phyloP scores from a whole-genome alignment of 805 yeast genomes.

The Wickerhamomyces tratensis region DNA sequence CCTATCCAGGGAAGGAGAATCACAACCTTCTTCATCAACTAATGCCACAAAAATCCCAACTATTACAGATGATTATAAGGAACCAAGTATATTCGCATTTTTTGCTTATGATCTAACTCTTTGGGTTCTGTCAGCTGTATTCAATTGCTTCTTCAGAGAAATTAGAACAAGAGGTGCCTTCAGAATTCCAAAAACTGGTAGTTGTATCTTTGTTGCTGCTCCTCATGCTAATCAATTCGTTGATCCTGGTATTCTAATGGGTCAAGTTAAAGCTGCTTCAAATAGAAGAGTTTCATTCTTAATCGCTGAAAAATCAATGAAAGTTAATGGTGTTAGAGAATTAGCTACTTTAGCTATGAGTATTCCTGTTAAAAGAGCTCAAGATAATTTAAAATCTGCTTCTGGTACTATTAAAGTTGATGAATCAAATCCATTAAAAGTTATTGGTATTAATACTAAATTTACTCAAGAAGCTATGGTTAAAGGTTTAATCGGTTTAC shows the following conservation, averaged over 20 bases:
- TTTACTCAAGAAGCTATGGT: slow-evolving; percentile 49
- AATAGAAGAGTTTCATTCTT: slow-evolving; percentile 68
- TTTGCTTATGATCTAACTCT: slow-evolving; percentile 41
- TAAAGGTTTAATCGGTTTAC: slow-evolving; percentile 67
- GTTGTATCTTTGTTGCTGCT: slow-evolving; percentile 89
- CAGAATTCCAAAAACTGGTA: slow-evolving; percentile 60
- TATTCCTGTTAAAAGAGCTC: slow-evolving; percentile 90
- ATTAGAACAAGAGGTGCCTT: slow-evolving; percentile 84
- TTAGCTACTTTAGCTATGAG: slow-evolving; percentile 69
- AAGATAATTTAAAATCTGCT: slow-evolving; percentile 67
- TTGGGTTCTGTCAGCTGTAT: slow-evolving; percentile 38
- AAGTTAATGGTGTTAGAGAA: slow-evolving; percentile 58
- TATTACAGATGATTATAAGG: slow-evolving; percentile 17
- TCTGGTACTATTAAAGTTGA: slow-evolving; percentile 56
- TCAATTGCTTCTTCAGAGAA: slow-evolving; percentile 76
- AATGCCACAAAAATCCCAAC: background rate
- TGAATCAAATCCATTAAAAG: slow-evolving; percentile 38
- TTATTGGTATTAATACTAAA: slow-evolving; percentile 58
- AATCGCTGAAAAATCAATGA: slow-evolving; percentile 75
- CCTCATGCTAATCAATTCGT: slow-evolving; percentile 95
- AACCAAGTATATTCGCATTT: slow-evolving; percentile 27
- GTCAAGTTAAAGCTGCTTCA: slow-evolving; percentile 60
- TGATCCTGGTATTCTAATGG: slow-evolving; percentile 74
- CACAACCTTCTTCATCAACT: too few relatives aligned
- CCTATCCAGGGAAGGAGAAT: too few relatives aligned